Percentiles rank a stretch among this genome's conserved stretches.
These are phyloP conservation scores for Suillus americanus DNA, from an alignment of 768 basidiomycete genomes.

Conservation along the genomic window DNA sequence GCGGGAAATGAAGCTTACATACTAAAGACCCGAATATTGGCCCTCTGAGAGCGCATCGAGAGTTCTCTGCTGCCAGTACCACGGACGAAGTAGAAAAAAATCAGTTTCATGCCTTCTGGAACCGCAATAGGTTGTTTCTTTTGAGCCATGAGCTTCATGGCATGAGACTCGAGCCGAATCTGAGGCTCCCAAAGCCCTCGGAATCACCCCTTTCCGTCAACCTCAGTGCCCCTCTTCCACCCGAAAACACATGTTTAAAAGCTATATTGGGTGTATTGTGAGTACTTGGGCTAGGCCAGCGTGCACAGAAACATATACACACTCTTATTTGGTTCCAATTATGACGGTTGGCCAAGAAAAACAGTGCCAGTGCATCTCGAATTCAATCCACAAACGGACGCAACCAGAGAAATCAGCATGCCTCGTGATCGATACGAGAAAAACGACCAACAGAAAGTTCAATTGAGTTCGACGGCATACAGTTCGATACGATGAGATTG, in stretches of 20 bases:
- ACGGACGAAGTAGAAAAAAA: conserved; percentile 47
- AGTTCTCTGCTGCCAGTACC: conserved; percentile 56
- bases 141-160: conserved; percentile 32
- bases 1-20: not conserved
- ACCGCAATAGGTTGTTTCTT: conserved; percentile 46
- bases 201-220: conserved; percentile 69
- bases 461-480: not conserved
- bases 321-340: not conserved
- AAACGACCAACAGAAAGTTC: not conserved
- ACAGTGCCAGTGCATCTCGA: not conserved
- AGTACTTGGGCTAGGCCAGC: not conserved
- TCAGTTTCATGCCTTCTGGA: conserved; percentile 32
- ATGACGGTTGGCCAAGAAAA: not conserved
- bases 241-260: not conserved
- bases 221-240: conserved; percentile 34
- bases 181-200: conserved; percentile 45
- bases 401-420: not conserved
- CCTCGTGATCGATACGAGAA: not conserved
- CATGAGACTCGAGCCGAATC: conserved; percentile 56
- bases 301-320: not conserved
- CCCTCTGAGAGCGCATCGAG: not conserved
- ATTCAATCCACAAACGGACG: not conserved
- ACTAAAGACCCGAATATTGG: not conserved
- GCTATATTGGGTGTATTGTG: not conserved
- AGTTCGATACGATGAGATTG: not conserved